Base-by-base conservation (phyloP, 192 early-diverging fungal genomes). In the Podila minutissima region DNA sequence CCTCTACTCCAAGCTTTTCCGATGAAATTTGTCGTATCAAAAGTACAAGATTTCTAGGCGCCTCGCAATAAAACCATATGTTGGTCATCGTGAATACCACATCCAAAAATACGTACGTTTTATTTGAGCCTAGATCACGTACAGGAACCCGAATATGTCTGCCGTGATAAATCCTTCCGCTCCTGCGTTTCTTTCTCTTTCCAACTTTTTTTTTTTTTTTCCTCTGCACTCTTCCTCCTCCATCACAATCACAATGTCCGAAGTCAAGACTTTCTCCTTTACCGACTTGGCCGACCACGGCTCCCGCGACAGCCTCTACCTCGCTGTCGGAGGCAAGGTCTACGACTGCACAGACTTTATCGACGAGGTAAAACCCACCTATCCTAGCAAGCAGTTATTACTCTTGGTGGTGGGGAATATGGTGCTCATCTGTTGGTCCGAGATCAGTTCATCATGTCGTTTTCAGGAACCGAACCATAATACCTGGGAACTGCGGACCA, bases 311-410 rank as follows among this genome's bases (percentile, higher is more conserved):
- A 94, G 95, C 84, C 86, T 94, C 66, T 98, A 95, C 90, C 88
- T 96, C 83, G 79, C 91, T 53, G 87, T 98, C 31, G 84, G 90
- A 62, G 89, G 88, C 65, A 93, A 93, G 69, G 95, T 96, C 55
- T 94, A 93, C 82, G 89, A 95, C 76, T 88, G 93, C 71, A 91
- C 94, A 57, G 84, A 87, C 35, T 95, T 95, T 70, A 88, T 94
- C 67, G 92, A 94, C 74, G 93, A 92, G 88, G 91, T 90, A 76
- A 59, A 74, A 55, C 74, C 74, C 31, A 63, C 49, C 33, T 17
- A 62, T 51, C 9, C 32, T 46, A 15, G 41, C 38, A 41, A 37
- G 13, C 15, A 17, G 41, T 46, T 35, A 11, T 17, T 12, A 17
- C 41, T 4, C 41, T 17, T 15, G 13, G 41, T 46, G 41, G 41